These are phyloP conservation scores for Cutaneotrichosporon mucoides DNA, from an alignment of 1,284 basidiomycete species.

Conservation along the genomic window DNA sequence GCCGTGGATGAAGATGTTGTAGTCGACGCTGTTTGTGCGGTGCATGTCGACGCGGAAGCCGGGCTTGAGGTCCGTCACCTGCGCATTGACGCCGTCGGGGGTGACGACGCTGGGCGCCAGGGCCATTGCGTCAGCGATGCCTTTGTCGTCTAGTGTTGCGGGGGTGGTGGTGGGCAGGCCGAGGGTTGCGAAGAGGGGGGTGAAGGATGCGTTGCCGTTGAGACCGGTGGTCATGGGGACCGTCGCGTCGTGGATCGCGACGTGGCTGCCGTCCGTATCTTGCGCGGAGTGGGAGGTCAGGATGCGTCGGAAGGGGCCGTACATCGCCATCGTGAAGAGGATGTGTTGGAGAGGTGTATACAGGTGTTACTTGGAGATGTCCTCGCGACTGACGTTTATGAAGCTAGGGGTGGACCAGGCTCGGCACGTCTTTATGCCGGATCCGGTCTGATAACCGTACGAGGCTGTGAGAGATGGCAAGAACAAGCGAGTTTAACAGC, in stretches of 20 bases:
- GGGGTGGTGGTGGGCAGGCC: slow-evolving; percentile 26
- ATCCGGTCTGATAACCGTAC: no score
- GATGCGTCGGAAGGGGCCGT: slow-evolving; percentile 32
- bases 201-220: slow-evolving; percentile 26
- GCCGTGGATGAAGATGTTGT: slow-evolving; percentile 41
- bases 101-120: slow-evolving; percentile 27
- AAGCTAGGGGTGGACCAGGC: no score
- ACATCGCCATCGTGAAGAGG: neutral
- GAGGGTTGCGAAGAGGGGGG: slow-evolving; percentile 34
- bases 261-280: slow-evolving; percentile 25
- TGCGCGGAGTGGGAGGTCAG: slow-evolving; percentile 33
- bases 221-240: slow-evolving; percentile 24
- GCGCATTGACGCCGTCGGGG: slow-evolving; percentile 38
- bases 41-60: slow-evolving; percentile 36
- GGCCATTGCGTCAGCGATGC: slow-evolving; percentile 20
- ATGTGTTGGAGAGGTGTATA: no score
- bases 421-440: no score
- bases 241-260: slow-evolving; percentile 22
- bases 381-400: no score
- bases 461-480: no score
- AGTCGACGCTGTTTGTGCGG: slow-evolving; percentile 41
- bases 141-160: slow-evolving; percentile 19
- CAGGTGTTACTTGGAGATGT: no score
- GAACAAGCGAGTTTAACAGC: no score
- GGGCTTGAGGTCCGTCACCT: slow-evolving; percentile 41